phyloP scores from a whole-genome alignment of 768 basidiomycete species.

The Trametes cubensis region DNA sequence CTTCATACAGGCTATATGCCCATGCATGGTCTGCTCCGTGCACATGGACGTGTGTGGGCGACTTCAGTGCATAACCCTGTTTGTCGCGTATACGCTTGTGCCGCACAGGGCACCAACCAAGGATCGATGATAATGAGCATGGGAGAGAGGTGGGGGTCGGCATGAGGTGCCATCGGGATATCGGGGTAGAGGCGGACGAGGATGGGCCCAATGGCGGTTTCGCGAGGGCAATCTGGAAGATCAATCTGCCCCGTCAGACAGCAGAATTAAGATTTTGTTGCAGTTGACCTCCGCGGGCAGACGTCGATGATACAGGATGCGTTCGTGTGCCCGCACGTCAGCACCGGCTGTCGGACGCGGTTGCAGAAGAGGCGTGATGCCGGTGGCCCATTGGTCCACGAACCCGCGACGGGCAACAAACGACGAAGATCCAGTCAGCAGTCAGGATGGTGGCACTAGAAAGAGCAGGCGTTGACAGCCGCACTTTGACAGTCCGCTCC shows the following conservation, averaged over 20 bases:
- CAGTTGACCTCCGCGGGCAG: no score
- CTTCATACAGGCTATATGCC: constrained; percentile 12
- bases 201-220: neutral
- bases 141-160: neutral
- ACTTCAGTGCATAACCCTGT: neutral
- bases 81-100: no score
- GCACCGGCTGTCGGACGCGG: neutral
- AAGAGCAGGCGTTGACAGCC: no score
- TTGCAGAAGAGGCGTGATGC: no score
- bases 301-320: neutral
- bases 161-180: neutral
- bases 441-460: no score
- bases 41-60: neutral
- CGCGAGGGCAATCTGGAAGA: neutral
- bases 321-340: neutral
- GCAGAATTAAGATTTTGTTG: constrained; percentile 1
- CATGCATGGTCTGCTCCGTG: neutral
- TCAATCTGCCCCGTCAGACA: constrained; percentile 16
- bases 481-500: neutral
- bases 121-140: neutral
- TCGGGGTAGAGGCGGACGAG: neutral
- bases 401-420: no score
- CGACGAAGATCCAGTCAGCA: no score
- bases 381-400: no score
- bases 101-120: neutral